Conservation (phyloP, 164 flowering plant species). For the Vitis amurensis region DNA sequence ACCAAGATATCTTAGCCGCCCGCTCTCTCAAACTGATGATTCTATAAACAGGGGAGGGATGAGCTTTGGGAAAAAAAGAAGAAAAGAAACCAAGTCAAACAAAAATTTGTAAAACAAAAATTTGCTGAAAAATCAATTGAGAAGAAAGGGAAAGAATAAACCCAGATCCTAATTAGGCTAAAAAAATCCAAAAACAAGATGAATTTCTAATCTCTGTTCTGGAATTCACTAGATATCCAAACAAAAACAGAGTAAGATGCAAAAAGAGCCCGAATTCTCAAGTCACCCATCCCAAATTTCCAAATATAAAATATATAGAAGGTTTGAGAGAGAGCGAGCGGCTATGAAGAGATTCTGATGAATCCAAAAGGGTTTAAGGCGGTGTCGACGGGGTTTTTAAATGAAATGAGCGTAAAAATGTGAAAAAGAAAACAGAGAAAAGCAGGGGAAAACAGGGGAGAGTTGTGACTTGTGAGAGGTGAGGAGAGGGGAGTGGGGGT, state of each 20-base stretch:
- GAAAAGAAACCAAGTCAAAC: not conserved
- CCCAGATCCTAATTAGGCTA: slow-evolving; percentile 18
- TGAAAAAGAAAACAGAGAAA: too few species aligned
- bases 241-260: slow-evolving; percentile 22
- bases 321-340: slow-evolving; percentile 10
- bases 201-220: not conserved
- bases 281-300: slow-evolving; percentile 10
- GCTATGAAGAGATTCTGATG: too few species aligned
- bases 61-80: not conserved
- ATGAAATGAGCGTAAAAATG: not conserved
- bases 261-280: not conserved
- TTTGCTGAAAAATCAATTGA: slow-evolving; percentile 6
- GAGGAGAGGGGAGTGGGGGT: slow-evolving; percentile 11
- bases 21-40: slow-evolving; percentile 18
- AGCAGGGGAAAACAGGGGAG: not conserved
- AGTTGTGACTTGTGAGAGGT: not conserved
- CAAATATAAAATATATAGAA: too few species aligned
- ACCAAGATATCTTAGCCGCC: slow-evolving; percentile 9
- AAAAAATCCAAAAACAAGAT: not conserved
- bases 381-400: not conserved
- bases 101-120: not conserved
- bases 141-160: not conserved
- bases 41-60: not conserved
- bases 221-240: slow-evolving; percentile 7
- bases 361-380: not conserved